Percentiles rank a stretch among this genome's conserved stretches.
Conservation (phyloP, 2,329 filamentous ascomycete genomes). For the Colletotrichum siamense region DNA sequence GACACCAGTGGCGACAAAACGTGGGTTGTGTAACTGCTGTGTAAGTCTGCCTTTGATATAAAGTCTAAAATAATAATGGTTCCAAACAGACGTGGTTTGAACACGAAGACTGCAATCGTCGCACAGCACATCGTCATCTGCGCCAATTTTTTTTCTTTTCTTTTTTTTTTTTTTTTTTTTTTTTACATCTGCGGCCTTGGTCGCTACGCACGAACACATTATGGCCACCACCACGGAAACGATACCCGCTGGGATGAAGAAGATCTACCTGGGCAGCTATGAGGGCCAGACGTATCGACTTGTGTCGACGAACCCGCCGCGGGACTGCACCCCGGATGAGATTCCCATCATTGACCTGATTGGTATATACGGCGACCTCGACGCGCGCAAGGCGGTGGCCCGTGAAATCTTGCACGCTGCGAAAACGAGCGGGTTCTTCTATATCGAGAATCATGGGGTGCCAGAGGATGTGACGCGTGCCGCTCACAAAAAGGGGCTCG, state of each 20-base stretch:
- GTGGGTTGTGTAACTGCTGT: background rate
- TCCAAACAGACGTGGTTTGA: background rate
- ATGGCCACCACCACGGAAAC: background rate
- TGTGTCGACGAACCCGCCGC: constrained; percentile 31
- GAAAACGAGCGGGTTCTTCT: constrained; percentile 51
- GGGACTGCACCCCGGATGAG: constrained; percentile 43
- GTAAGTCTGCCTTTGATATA: background rate
- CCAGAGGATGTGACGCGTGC: constrained; percentile 31
- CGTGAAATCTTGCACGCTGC: constrained; percentile 41
- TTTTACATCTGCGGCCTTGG: background rate
- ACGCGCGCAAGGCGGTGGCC: constrained; percentile 42
- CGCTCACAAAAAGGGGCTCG: constrained; percentile 24
- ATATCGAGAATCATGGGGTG: constrained; percentile 50
- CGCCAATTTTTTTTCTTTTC: background rate
- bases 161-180: background rate
- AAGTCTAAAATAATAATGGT: background rate
- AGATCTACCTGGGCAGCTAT: constrained; percentile 2
- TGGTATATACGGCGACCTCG: constrained; percentile 36
- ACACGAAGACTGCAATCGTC: background rate
- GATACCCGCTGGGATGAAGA: background rate
- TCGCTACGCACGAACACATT: background rate
- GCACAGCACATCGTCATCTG: background rate
- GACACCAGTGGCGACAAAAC: background rate
- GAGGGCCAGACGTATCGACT: constrained; percentile 13
- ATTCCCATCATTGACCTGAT: constrained; percentile 52